phyloP scores from a whole-genome alignment of 1,139 yeast genomes.

The Scheffersomyces titani region DNA sequence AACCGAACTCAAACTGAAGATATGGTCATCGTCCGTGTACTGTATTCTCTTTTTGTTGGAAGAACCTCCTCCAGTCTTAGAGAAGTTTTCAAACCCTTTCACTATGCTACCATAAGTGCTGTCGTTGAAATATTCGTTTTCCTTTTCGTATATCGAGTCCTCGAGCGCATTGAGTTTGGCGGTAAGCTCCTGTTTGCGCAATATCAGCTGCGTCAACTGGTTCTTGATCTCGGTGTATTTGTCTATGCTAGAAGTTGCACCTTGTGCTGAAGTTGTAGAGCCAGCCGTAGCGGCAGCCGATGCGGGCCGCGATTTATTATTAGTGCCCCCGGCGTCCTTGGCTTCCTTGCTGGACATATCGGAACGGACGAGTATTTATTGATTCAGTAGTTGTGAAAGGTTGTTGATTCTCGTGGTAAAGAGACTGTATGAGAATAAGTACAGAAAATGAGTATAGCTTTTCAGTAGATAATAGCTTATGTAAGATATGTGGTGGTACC shows the following conservation, averaged over 20 bases:
- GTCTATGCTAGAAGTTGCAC: constrained; percentile 12
- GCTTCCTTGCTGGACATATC: not conserved
- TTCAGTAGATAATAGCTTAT: not conserved
- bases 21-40: constrained; percentile 78
- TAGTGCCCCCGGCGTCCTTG: not conserved
- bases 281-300: not conserved
- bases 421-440: not conserved
- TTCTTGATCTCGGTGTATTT: constrained; percentile 65
- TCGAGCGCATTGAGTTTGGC: constrained; percentile 64
- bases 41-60: constrained; percentile 55
- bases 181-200: constrained; percentile 65
- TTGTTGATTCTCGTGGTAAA: not conserved
- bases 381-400: not conserved
- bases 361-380: not conserved
- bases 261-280: not conserved
- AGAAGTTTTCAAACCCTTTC: constrained; percentile 84
- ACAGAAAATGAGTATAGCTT: not conserved
- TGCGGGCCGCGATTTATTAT: not conserved
- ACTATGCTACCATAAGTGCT: constrained; percentile 75
- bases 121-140: constrained; percentile 76
- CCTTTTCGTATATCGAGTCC: constrained; percentile 80
- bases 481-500: not conserved
- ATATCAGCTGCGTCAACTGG: constrained; percentile 65
- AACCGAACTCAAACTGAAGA: constrained; percentile 80
- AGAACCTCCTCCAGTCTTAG: constrained; percentile 46